Conservation (phyloP, 306 rosid genomes). For the Psophocarpus tetragonolobus region DNA sequence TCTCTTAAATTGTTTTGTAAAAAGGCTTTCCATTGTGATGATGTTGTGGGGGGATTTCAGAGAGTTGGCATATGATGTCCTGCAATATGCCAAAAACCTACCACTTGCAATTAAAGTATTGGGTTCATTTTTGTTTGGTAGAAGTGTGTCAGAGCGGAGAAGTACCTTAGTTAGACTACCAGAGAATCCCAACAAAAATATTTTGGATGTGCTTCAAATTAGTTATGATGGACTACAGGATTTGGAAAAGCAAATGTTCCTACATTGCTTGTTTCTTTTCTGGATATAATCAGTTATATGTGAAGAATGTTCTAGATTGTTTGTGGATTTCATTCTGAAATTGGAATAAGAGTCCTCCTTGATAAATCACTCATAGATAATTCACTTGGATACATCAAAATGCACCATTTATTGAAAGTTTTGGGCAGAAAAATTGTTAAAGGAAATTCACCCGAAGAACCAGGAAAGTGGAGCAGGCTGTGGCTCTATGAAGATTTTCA, state of each 20-base stretch:
- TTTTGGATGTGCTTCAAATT: not conserved
- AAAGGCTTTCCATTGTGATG: slow-evolving; percentile 28
- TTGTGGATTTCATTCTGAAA: not conserved
- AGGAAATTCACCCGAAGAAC: too few species aligned
- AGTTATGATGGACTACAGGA: not conserved
- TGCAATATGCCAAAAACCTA: not conserved
- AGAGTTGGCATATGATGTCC: not conserved
- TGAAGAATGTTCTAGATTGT: not conserved
- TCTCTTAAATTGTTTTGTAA: slow-evolving; percentile 16
- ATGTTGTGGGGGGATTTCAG: not conserved
- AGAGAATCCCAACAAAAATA: not conserved
- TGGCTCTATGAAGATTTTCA: not conserved
- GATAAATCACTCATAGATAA: slow-evolving; percentile 31
- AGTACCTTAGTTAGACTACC: not conserved
- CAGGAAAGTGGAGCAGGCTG: not conserved
- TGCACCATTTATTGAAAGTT: not conserved
- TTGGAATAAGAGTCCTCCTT: slow-evolving; percentile 22
- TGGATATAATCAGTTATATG: accelerated
- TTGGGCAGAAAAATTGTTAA: not conserved
- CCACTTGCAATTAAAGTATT: not conserved
- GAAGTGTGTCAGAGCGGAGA: not conserved
- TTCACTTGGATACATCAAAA: not conserved
- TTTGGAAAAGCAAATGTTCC: slow-evolving; percentile 13
- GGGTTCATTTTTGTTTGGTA: not conserved
- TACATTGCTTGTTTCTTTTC: slow-evolving; percentile 31